Percentiles rank a stretch among this genome's conserved stretches.
Conservation (phyloP, 2,329 filamentous ascomycete genomes). For the Cladosporium sp. region DNA sequence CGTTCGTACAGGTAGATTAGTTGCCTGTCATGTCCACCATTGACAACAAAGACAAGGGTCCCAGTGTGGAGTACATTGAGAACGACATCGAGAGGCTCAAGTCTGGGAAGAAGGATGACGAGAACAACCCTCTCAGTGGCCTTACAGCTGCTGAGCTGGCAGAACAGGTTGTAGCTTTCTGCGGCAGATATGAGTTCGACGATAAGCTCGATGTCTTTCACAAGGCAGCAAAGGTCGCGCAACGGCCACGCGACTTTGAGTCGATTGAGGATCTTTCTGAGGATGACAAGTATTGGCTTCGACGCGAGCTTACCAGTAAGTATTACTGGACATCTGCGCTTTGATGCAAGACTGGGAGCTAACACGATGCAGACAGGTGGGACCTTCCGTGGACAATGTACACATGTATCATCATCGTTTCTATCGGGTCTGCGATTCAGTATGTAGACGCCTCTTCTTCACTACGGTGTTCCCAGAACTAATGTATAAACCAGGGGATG, state of each 20-base stretch:
- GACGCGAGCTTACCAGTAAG: conserved; percentile 41
- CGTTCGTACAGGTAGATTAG: neutral
- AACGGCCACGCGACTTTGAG: conserved; percentile 45
- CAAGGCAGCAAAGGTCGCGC: conserved; percentile 48
- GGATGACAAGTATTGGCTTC: conserved; percentile 39
- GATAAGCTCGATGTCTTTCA: conserved; percentile 39
- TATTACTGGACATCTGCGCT: neutral
- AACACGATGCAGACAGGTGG: conserved; percentile 38
- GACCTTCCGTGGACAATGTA: conserved; percentile 46
- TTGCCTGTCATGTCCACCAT: conserved; percentile 2
- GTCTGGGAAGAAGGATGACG: conserved; percentile 5
- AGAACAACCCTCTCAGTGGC: conserved; percentile 14
- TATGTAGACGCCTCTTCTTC: neutral
- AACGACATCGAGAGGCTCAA: conserved; percentile 5
- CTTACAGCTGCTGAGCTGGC: conserved; percentile 13
- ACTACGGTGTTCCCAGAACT: neutral
- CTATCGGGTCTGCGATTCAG: conserved; percentile 50
- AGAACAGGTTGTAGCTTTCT: conserved; percentile 15
- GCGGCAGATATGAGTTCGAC: conserved; percentile 15
- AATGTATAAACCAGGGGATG: neutral
- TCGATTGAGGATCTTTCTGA: conserved; percentile 41
- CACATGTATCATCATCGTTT: conserved; percentile 49
- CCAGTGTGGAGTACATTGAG: conserved; percentile 15
- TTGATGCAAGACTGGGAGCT: neutral
- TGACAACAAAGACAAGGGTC: conserved; percentile 8